Percentiles rank a stretch among this genome's conserved stretches.
Conservation (phyloP, 345 rosid species). For the Triadica sebifera region DNA sequence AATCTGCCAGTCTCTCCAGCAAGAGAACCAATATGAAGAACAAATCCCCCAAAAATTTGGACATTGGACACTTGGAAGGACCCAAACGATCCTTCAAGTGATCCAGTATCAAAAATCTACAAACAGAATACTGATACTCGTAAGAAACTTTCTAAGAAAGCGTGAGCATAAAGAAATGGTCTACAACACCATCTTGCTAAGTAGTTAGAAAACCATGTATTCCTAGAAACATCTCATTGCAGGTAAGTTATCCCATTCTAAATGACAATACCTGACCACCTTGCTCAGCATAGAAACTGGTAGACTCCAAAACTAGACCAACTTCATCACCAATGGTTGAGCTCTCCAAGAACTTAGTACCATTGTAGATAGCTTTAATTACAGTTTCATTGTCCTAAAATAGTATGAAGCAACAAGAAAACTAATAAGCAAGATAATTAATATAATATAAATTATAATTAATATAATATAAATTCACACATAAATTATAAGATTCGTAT, state of each 20-base stretch:
- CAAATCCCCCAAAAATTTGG: slow-evolving; percentile 87
- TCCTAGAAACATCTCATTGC: background rate
- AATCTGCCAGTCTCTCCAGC: slow-evolving; percentile 41
- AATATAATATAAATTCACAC: background rate
- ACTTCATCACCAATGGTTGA: slow-evolving; percentile 48
- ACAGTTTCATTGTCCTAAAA: slow-evolving; percentile 67
- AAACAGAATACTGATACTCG: slow-evolving; percentile 25
- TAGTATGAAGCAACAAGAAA: slow-evolving; percentile 15
- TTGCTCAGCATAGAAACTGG: slow-evolving; percentile 97
- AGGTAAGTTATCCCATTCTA: background rate
- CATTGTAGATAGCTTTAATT: slow-evolving; percentile 78
- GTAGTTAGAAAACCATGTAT: background rate
- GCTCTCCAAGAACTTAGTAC: slow-evolving; percentile 65
- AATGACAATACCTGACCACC: slow-evolving; percentile 85
- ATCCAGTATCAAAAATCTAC: slow-evolving; percentile 83
- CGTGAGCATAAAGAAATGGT: background rate
- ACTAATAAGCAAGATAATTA: background rate
- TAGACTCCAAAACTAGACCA: slow-evolving; percentile 73
- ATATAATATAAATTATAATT: background rate
- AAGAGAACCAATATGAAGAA: slow-evolving; percentile 80
- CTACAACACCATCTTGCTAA: background rate
- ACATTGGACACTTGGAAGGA: slow-evolving; percentile 75
- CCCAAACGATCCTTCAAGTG: slow-evolving; percentile 72
- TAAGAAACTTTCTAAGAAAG: background rate
- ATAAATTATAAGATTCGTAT: background rate